These are phyloP conservation scores for Epithemia pelagica DNA, from an alignment of 108 stramenopile species.

Conservation along the genomic window DNA sequence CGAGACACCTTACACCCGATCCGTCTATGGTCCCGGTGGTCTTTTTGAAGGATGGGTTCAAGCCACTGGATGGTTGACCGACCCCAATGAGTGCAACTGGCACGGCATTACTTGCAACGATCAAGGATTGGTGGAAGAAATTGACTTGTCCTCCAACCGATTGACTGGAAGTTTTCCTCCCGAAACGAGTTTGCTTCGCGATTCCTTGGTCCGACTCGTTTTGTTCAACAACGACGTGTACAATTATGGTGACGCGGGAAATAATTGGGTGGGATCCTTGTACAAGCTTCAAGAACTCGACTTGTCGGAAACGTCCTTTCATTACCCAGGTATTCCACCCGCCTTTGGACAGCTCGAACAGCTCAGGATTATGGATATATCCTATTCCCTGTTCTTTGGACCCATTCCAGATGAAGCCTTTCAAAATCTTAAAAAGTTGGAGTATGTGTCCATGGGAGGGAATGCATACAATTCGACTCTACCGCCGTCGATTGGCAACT, in stretches of 20 bases:
- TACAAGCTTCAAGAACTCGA: neutral
- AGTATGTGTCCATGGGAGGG: conserved; percentile 30
- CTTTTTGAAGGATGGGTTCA: neutral
- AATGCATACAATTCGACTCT: conserved; percentile 29
- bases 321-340: conserved; percentile 7
- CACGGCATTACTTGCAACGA: conserved; percentile 46
- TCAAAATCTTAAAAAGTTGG: conserved; percentile 9
- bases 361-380: conserved; percentile 1
- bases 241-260: conserved; percentile 37
- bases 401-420: neutral
- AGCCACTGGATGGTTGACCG: conserved; percentile 29
- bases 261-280: conserved; percentile 31
- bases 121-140: conserved; percentile 16
- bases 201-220: conserved; percentile 17
- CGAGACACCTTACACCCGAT: neutral
- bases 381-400: neutral
- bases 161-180: conserved; percentile 31
- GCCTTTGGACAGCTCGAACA: neutral
- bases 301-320: neutral
- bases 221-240: conserved; percentile 29
- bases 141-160: conserved; percentile 21
- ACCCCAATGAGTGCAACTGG: conserved; percentile 43
- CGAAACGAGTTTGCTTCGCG: conserved; percentile 18
- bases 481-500: conserved; percentile 14
- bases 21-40: conserved; percentile 10